Conservation (phyloP, 2,329 filamentous ascomycete genomes). For the Dissoconium aciculare region DNA sequence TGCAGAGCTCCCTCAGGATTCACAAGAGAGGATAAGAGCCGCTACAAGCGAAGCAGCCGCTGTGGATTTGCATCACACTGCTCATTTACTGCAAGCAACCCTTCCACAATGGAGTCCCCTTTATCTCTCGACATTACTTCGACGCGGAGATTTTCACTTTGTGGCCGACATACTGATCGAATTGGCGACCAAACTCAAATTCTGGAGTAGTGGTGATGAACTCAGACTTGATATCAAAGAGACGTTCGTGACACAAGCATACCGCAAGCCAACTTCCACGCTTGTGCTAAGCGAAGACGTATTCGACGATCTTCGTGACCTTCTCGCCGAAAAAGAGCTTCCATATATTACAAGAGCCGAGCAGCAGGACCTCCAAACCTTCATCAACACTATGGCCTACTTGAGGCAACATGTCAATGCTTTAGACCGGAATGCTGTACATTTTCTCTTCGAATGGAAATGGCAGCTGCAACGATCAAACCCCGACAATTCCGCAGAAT, state of each 20-base stretch:
- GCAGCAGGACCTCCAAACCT: slow-evolving; percentile 14
- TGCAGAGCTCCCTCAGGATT: slow-evolving; percentile 38
- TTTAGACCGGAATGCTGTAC: slow-evolving; percentile 17
- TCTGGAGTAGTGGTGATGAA: slow-evolving; percentile 63
- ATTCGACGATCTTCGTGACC: slow-evolving; percentile 15
- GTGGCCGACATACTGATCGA: slow-evolving; percentile 60
- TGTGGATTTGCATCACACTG: too few species aligned
- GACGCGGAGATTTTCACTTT: slow-evolving; percentile 58
- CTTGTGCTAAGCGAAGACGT: slow-evolving; percentile 10
- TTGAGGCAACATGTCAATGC: slow-evolving; percentile 14
- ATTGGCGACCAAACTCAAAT: slow-evolving; percentile 65
- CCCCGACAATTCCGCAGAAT: slow-evolving; percentile 15
- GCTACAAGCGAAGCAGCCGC: slow-evolving; percentile 11
- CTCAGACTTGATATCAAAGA: slow-evolving; percentile 59
- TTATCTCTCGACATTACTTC: slow-evolving; percentile 71
- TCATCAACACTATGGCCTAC: slow-evolving; percentile 17
- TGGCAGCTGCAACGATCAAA: slow-evolving; percentile 11
- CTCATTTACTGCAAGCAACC: slow-evolving; percentile 62
- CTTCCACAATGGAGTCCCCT: slow-evolving; percentile 86
- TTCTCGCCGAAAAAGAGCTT: slow-evolving; percentile 37
- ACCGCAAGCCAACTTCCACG: slow-evolving; percentile 1
- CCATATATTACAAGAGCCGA: slow-evolving; percentile 15
- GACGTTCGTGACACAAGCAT: not conserved
- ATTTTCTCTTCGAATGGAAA: slow-evolving; percentile 22
- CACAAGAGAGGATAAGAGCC: too few species aligned